Evolutionary conservation across 331 rosid genomes (phyloP).

Genomic region (Telfairia occidentalis): DNA sequence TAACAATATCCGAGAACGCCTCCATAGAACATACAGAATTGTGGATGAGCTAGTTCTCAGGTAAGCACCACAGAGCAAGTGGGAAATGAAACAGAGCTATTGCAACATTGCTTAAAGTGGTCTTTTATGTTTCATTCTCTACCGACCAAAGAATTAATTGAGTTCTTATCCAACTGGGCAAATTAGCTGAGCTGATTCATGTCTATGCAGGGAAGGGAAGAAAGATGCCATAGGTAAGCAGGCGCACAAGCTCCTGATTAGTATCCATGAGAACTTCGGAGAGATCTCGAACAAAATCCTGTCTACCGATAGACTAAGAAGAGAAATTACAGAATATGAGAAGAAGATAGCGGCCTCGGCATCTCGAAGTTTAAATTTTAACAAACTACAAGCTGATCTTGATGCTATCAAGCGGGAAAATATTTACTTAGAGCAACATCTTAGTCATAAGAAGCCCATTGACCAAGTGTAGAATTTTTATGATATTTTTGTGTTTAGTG

Average conservation of each 20-base stretch:
- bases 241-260: slow-evolving; percentile 60
- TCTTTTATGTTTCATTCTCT: not conserved
- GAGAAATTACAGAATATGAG: slow-evolving; percentile 63
- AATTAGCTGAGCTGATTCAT: not conserved
- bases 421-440: slow-evolving; percentile 27
- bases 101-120: not conserved
- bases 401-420: slow-evolving; percentile 45
- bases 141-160: not conserved
- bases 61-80: slow-evolving; percentile 20
- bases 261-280: slow-evolving; percentile 68
- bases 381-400: slow-evolving; percentile 48
- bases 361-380: slow-evolving; percentile 33
- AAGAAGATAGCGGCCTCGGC: slow-evolving; percentile 53
- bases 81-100: not conserved
- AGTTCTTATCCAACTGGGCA: not conserved
- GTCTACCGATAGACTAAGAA: slow-evolving; percentile 56
- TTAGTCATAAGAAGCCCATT: slow-evolving; percentile 11
- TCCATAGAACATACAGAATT: slow-evolving; percentile 64
- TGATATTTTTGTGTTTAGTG: not conserved
- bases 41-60: slow-evolving; percentile 78
- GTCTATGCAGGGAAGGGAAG: slow-evolving; percentile 66
- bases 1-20: slow-evolving; percentile 74
- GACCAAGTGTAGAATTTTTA: not conserved
- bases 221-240: slow-evolving; percentile 57
- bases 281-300: slow-evolving; percentile 62